Evolutionary conservation across 352 stramenopile species (phyloP).

Genomic region (Phytophthora uliginosa): DNA sequence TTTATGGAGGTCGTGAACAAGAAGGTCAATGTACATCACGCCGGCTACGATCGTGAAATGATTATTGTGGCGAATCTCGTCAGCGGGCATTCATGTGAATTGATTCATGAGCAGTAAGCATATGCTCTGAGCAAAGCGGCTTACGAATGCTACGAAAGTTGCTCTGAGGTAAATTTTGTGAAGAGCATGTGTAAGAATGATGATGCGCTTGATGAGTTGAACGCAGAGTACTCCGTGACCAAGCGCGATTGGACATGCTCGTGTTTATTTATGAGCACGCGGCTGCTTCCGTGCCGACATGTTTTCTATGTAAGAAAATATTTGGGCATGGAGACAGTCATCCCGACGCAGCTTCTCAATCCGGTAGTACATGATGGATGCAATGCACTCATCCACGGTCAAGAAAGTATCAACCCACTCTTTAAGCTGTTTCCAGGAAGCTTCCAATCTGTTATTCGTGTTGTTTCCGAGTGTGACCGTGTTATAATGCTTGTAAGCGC

Average conservation of each 20-base stretch:
- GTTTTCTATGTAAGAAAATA: constrained; percentile 6
- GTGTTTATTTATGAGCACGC: constrained; percentile 16
- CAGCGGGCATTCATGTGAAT: neutral
- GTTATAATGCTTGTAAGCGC: constrained; percentile 14
- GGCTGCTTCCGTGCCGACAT: constrained; percentile 9
- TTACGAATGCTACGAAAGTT: neutral
- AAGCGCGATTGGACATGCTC: constrained; percentile 8
- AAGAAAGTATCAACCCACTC: constrained; percentile 22
- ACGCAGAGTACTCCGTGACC: constrained; percentile 6
- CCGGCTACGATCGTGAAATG: constrained; percentile 10
- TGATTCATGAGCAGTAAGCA: constrained; percentile 13
- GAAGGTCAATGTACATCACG: constrained; percentile 1
- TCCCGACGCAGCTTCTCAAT: constrained; percentile 1
- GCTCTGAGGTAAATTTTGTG: neutral
- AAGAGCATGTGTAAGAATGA: neutral
- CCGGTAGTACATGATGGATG: constrained; percentile 10
- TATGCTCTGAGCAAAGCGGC: too few relatives aligned
- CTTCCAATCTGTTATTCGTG: constrained; percentile 40
- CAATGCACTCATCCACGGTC: constrained; percentile 22
- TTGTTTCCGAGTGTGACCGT: constrained; percentile 24
- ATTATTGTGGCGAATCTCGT: neutral
- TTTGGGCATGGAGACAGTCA: constrained; percentile 1
- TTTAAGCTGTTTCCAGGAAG: constrained; percentile 17
- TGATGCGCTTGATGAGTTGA: constrained; percentile 1
- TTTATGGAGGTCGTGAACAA: constrained; percentile 5